These are phyloP conservation scores for Pyrenophora tritici-repentis DNA, from an alignment of 2,329 filamentous ascomycete genomes.

Conservation along the genomic window DNA sequence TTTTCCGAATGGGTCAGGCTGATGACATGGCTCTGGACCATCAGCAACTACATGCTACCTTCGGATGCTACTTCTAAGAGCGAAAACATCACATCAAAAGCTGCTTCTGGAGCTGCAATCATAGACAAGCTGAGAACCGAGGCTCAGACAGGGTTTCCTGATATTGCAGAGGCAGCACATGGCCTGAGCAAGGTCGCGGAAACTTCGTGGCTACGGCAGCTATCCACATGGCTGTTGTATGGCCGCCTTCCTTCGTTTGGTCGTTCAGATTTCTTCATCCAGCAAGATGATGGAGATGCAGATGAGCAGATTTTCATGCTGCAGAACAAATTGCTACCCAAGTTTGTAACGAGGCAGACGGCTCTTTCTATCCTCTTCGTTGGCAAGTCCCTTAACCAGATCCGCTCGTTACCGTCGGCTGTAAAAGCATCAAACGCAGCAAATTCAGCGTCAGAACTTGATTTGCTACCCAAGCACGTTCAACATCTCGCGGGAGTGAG, in stretches of 20 bases:
- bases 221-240: slow-evolving; percentile 89
- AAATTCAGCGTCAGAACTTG: slow-evolving; percentile 54
- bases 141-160: slow-evolving; percentile 83
- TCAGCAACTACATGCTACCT: slow-evolving; percentile 70
- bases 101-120: slow-evolving; percentile 70
- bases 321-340: slow-evolving; percentile 66
- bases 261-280: slow-evolving; percentile 83
- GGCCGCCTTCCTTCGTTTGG: slow-evolving; percentile 80
- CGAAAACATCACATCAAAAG: slow-evolving; percentile 17
- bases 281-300: slow-evolving; percentile 42
- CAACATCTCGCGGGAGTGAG: slow-evolving; percentile 68
- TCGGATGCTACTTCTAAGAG: slow-evolving; percentile 22
- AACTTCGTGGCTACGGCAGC: slow-evolving; percentile 86
- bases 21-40: slow-evolving; percentile 83
- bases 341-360: slow-evolving; percentile 75
- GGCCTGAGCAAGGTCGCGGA: slow-evolving; percentile 79
- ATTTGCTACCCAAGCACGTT: slow-evolving; percentile 71
- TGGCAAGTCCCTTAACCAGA: slow-evolving; percentile 85
- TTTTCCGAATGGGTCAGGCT: slow-evolving; percentile 86
- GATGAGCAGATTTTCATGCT: slow-evolving; percentile 38
- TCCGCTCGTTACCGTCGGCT: slow-evolving; percentile 56
- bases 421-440: slow-evolving; percentile 34
- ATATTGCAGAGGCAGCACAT: slow-evolving; percentile 77
- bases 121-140: slow-evolving; percentile 78
- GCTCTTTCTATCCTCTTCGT: slow-evolving; percentile 88